Conservation (phyloP, 176 grass and related monocot species). For the Bonia amplexicaulis region DNA sequence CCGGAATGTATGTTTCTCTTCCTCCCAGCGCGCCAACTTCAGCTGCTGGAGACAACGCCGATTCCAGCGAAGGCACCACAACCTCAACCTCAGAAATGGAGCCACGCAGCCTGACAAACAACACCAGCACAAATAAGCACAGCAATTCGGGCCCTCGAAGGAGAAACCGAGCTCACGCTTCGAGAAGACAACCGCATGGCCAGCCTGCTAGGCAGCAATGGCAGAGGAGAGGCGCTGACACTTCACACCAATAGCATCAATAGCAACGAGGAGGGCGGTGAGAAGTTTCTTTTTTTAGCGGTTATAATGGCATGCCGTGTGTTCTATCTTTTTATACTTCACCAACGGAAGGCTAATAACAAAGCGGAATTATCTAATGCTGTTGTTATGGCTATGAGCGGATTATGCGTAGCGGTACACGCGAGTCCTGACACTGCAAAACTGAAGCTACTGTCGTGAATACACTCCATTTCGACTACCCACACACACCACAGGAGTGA, state of each 20-base stretch:
- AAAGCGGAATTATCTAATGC: not conserved
- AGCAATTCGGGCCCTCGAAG: slow-evolving; percentile 43
- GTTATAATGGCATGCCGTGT: not conserved
- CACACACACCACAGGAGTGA: not conserved
- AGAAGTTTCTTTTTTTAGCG: not conserved
- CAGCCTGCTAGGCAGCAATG: slow-evolving; percentile 50
- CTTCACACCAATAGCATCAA: slow-evolving; percentile 46
- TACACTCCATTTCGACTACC: not conserved
- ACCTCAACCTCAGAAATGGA: slow-evolving; percentile 23
- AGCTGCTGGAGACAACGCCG: not conserved
- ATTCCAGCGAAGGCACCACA: slow-evolving; percentile 19
- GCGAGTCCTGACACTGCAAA: not conserved
- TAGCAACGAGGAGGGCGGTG: not conserved
- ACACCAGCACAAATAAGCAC: slow-evolving; percentile 37
- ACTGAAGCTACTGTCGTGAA: not conserved
- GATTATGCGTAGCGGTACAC: too few species aligned
- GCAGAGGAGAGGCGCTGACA: slow-evolving; percentile 51
- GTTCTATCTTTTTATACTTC: not conserved
- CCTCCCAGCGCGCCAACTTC: slow-evolving; percentile 4
- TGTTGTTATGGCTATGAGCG: too few species aligned
- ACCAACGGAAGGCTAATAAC: not conserved
- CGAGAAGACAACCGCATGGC: slow-evolving; percentile 36
- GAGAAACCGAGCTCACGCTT: slow-evolving; percentile 33
- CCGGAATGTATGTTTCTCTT: slow-evolving; percentile 75
- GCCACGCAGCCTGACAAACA: slow-evolving; percentile 24